These are phyloP conservation scores for Hemisphaericaspora nanyangensis DNA, from an alignment of 805 yeast species.

Conservation along the genomic window DNA sequence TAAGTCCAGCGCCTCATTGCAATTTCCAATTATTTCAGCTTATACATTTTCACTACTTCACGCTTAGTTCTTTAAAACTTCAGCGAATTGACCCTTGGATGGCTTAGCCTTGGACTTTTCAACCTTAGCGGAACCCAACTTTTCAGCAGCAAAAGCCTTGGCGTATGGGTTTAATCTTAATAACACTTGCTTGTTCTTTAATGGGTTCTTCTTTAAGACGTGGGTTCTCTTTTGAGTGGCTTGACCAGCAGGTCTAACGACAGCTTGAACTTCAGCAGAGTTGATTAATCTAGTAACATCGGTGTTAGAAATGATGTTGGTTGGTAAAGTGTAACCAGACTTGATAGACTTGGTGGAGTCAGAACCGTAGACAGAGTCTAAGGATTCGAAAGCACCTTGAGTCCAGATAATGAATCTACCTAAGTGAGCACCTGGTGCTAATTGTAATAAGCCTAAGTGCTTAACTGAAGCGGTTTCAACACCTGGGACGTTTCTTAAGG, in stretches of 20 bases:
- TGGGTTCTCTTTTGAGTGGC: constrained; percentile 88
- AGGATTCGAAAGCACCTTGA: constrained; percentile 93
- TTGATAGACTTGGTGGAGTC: constrained; percentile 80
- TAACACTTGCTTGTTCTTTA: constrained; percentile 96
- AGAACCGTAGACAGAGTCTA: constrained; percentile 97
- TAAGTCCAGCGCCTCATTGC: too few species aligned
- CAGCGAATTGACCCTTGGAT: constrained; percentile 67
- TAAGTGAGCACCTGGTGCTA: constrained; percentile 99
- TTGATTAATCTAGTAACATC: constrained; percentile 96
- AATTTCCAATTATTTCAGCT: not conserved
- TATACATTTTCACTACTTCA: not conserved
- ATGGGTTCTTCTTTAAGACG: constrained; percentile 96
- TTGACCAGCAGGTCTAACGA: constrained; percentile 94
- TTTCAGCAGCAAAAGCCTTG: constrained; percentile 90
- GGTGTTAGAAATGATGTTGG: constrained; percentile 90
- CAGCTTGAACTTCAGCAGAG: constrained; percentile 99
- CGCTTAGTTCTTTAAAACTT: constrained; percentile 54
- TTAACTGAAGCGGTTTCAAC: constrained; percentile 94
- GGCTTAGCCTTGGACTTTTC: constrained; percentile 59
- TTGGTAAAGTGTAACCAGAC: constrained; percentile 88
- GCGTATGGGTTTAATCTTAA: constrained; percentile 99
- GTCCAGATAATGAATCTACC: constrained; percentile 99
- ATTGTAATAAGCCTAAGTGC: constrained; percentile 91
- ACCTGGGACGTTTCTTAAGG: constrained; percentile 99
- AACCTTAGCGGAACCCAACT: constrained; percentile 80